phyloP scores from a whole-genome alignment of 169 alveolate genomes.

The Plasmodium coatneyi region DNA sequence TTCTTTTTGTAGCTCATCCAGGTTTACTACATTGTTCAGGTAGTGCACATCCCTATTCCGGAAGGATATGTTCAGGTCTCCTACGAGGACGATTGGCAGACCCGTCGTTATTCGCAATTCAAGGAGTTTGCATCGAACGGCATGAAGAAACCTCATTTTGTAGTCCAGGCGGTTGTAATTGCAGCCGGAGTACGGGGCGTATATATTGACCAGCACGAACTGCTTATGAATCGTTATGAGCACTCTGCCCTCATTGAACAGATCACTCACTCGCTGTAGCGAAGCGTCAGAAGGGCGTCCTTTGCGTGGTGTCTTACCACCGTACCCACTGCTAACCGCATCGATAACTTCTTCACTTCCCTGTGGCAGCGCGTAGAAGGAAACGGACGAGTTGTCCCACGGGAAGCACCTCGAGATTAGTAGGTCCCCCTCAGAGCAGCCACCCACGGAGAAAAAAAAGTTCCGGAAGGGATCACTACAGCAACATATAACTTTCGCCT shows the following conservation, averaged over 20 bases:
- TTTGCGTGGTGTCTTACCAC: background rate
- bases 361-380: background rate
- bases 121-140: constrained; percentile 62
- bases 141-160: constrained; percentile 74
- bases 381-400: constrained; percentile 28
- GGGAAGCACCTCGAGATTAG: constrained; percentile 14
- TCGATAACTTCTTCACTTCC: background rate
- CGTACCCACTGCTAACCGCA: background rate
- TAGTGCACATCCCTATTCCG: constrained; percentile 52
- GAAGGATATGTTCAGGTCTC: constrained; percentile 74
- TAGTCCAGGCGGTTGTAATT: constrained; percentile 54
- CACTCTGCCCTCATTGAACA: constrained; percentile 73
- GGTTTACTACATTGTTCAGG: constrained; percentile 38
- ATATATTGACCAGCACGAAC: constrained; percentile 65
- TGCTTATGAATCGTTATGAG: constrained; percentile 49
- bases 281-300: background rate
- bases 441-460: constrained; percentile 25
- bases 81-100: constrained; percentile 71
- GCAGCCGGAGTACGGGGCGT: constrained; percentile 76
- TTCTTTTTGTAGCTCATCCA: constrained; percentile 7
- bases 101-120: constrained; percentile 70
- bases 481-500: constrained; percentile 24
- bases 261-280: background rate
- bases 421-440: background rate
- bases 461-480: constrained; percentile 28